These are phyloP conservation scores for Bifiguratus adelaidae DNA, from an alignment of 192 early-diverging fungal genomes.

Conservation along the genomic window DNA sequence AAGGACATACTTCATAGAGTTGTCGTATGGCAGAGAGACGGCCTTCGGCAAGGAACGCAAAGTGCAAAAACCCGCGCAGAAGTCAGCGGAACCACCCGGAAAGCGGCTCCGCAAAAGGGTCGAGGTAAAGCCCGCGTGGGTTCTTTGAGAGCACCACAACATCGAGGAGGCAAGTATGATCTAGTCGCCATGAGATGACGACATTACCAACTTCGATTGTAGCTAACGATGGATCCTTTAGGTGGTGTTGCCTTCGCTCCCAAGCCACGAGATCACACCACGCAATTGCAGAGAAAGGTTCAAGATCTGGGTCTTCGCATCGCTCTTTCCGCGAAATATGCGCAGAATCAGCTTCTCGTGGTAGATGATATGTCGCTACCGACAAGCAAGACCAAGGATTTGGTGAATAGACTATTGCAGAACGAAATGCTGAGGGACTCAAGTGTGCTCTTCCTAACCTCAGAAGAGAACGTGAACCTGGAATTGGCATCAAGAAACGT, in stretches of 20 bases:
- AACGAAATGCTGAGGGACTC: slow-evolving; percentile 10
- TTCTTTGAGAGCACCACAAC: slow-evolving; percentile 74
- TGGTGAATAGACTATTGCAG: too few species aligned
- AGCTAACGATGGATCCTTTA: not conserved
- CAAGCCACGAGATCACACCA: slow-evolving; percentile 72
- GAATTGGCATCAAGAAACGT: slow-evolving; percentile 52
- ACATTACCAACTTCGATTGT: not conserved
- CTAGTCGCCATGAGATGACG: not conserved
- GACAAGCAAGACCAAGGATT: slow-evolving; percentile 44
- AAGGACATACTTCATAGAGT: slow-evolving; percentile 77
- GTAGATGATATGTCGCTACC: slow-evolving; percentile 56
- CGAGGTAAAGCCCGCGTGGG: slow-evolving; percentile 87
- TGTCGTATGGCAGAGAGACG: slow-evolving; percentile 79
- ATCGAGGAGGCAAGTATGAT: slow-evolving; percentile 58
- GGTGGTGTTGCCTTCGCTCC: slow-evolving; percentile 85
- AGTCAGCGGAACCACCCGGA: slow-evolving; percentile 75
- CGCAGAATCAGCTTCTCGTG: slow-evolving; percentile 79
- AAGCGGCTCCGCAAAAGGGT: slow-evolving; percentile 86
- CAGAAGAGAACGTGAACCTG: slow-evolving; percentile 29
- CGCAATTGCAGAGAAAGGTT: slow-evolving; percentile 77
- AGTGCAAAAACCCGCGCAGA: slow-evolving; percentile 69
- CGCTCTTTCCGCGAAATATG: slow-evolving; percentile 81
- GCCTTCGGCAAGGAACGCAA: slow-evolving; percentile 73
- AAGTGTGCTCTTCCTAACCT: slow-evolving; percentile 26
- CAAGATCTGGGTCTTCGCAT: slow-evolving; percentile 74